Conservation (phyloP, 2,329 filamentous ascomycete species). For the Claviceps maximensis region DNA sequence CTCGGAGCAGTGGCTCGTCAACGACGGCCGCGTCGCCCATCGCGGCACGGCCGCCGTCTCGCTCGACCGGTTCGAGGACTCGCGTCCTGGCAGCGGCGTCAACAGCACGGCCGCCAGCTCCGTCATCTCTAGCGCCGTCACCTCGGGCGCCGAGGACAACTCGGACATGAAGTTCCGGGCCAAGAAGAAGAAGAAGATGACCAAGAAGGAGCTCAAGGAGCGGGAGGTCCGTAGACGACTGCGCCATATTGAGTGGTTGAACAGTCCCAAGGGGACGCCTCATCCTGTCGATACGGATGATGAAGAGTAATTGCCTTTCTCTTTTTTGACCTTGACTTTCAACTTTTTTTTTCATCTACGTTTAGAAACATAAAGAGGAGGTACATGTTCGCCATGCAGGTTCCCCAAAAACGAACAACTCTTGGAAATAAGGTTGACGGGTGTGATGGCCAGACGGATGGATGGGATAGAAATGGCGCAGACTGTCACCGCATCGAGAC, state of each 20-base stretch:
- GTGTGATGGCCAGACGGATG: not conserved
- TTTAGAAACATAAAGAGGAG: too few species aligned
- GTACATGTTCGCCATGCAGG: too few species aligned
- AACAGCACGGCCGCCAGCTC: constrained; percentile 45
- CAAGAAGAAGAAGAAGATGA: constrained; percentile 97
- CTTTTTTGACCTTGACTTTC: too few species aligned
- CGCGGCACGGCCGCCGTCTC: constrained; percentile 64
- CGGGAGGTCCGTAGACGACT: constrained; percentile 74
- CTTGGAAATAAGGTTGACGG: not conserved
- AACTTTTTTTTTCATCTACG: not conserved
- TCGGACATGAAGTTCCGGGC: constrained; percentile 74
- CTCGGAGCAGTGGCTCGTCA: constrained; percentile 92
- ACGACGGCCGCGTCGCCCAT: constrained; percentile 73
- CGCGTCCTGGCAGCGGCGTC: constrained; percentile 44
- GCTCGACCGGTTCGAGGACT: constrained; percentile 79
- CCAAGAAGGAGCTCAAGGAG: constrained; percentile 91
- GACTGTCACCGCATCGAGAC: not conserved
- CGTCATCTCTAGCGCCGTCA: constrained; percentile 44
- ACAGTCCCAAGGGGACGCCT: constrained; percentile 72
- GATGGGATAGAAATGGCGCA: not conserved
- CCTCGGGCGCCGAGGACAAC: constrained; percentile 57
- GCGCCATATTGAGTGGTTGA: constrained; percentile 76
- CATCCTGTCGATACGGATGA: constrained; percentile 67
- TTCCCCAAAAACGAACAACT: too few species aligned
- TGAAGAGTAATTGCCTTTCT: constrained; percentile 42